Conservation (phyloP, 805 yeast species). For the Monosporozyma siamensis region DNA sequence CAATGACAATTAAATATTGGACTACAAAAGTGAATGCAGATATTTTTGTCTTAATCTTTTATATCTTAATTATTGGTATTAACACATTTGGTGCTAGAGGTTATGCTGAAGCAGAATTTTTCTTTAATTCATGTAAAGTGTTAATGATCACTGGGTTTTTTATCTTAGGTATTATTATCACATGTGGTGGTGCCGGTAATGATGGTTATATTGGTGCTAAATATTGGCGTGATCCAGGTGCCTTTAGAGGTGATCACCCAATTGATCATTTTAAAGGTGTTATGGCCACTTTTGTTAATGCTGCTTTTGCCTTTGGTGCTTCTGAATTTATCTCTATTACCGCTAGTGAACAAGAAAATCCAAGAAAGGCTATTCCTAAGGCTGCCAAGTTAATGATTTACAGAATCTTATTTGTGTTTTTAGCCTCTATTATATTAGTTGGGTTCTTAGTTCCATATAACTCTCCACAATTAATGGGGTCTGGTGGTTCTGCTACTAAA, state of each 20-base stretch:
- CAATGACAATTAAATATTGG: conserved; percentile 56
- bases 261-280: conserved; percentile 48
- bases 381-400: conserved; percentile 49
- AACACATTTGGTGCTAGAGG: conserved; percentile 43
- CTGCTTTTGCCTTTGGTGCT: conserved; percentile 58
- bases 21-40: conserved; percentile 43
- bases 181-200: conserved; percentile 35
- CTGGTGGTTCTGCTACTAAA: conserved; percentile 35
- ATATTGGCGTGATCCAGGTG: conserved; percentile 47
- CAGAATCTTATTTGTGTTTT: conserved; percentile 43
- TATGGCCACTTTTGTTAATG: conserved; percentile 42
- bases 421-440: conserved; percentile 38
- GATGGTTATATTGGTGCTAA: conserved; percentile 41
- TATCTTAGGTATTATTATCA: conserved; percentile 40
- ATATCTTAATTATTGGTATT: conserved; percentile 36
- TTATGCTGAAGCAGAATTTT: conserved; percentile 55
- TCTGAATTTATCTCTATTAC: conserved; percentile 51
- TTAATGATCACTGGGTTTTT: conserved; percentile 51
- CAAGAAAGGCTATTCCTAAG: conserved; percentile 46
- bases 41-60: conserved; percentile 47
- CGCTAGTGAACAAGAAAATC: conserved; percentile 48
- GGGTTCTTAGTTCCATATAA: conserved; percentile 49
- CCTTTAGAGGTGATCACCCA: conserved; percentile 32
- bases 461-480: conserved; percentile 36
- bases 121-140: conserved; percentile 57